A percentile compares a stretch with the other conserved stretches of the same genome.
phyloP scores from a whole-genome alignment of 805 yeast genomes.

The Saturnispora halmiae region DNA sequence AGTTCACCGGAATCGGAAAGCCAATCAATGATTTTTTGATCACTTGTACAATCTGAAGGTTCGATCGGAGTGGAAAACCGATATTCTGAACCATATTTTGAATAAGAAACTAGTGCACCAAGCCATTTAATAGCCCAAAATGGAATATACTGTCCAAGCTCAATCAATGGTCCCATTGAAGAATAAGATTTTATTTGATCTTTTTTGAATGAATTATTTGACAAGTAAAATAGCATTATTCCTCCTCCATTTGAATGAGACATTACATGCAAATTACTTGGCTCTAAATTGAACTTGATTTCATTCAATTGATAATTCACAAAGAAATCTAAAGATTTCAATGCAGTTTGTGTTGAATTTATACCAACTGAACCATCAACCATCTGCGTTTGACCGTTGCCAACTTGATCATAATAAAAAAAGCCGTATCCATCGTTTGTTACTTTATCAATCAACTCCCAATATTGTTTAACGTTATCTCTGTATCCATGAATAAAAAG shows the following conservation, averaged over 20 bases:
- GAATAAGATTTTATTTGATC: slow-evolving; percentile 38
- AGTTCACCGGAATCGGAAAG: slow-evolving; percentile 33
- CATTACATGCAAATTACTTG: slow-evolving; percentile 39
- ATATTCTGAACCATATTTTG: slow-evolving; percentile 37
- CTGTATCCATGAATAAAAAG: slow-evolving; percentile 65
- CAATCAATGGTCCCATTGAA: slow-evolving; percentile 52
- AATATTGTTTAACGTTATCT: slow-evolving; percentile 45
- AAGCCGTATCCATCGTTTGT: slow-evolving; percentile 49
- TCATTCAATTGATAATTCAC: slow-evolving; percentile 37
- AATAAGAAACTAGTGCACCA: slow-evolving; percentile 32
- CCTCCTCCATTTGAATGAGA: slow-evolving; percentile 89
- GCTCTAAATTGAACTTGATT: slow-evolving; percentile 16
- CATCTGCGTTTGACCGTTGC: slow-evolving; percentile 58
- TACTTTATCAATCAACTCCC: slow-evolving; percentile 44
- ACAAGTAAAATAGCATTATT: slow-evolving; percentile 51
- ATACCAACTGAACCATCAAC: slow-evolving; percentile 41
- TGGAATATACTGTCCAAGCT: slow-evolving; percentile 31
- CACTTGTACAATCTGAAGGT: too few species aligned
- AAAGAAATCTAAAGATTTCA: slow-evolving; percentile 52
- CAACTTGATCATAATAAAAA: slow-evolving; percentile 67
- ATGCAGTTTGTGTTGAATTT: slow-evolving; percentile 48
- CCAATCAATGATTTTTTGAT: slow-evolving; percentile 39
- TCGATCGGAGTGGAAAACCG: slow-evolving; percentile 46
- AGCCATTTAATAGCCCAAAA: slow-evolving; percentile 28
- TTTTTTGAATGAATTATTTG: slow-evolving; percentile 38